phyloP scores from a whole-genome alignment of 1,284 basidiomycete species.

The Rhodotorula sp. region DNA sequence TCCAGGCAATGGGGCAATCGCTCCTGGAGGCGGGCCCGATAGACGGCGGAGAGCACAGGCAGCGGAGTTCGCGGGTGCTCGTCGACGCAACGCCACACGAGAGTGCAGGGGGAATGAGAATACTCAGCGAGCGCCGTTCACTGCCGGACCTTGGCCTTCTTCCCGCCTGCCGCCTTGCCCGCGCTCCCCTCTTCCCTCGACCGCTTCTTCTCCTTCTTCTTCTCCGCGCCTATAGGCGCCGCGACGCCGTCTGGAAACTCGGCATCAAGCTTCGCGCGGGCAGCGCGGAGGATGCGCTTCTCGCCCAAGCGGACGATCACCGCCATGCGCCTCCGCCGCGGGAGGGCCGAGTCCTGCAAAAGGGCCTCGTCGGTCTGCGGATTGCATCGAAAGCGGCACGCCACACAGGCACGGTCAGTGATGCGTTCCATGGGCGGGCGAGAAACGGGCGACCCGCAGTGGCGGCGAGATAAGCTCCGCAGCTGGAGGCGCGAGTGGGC shows the following conservation, averaged over 20 bases:
- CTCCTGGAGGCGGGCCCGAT: no score
- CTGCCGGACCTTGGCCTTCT: conserved; percentile 11
- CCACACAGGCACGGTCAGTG: not conserved
- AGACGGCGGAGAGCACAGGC: no score
- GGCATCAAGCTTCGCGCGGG: conserved; percentile 15
- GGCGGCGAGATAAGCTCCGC: not conserved
- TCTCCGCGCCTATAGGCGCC: not conserved
- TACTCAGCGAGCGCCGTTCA: not conserved
- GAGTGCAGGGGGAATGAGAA: no score
- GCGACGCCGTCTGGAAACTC: conserved; percentile 16
- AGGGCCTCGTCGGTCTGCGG: conserved; percentile 61
- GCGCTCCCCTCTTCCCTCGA: conserved; percentile 13
- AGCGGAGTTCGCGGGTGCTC: no score
- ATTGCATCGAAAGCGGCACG: not conserved
- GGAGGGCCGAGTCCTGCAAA: conserved; percentile 44
- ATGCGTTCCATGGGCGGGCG: not conserved
- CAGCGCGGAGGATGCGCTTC: conserved; percentile 64
- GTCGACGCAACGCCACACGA: no score
- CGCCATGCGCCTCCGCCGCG: conserved; percentile 63
- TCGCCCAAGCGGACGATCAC: conserved; percentile 76
- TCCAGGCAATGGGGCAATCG: no score
- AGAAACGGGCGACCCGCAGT: not conserved
- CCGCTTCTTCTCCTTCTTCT: conserved; percentile 25
- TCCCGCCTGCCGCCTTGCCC: conserved; percentile 1
- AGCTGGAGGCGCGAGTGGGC: not conserved